A percentile compares a stretch with the other conserved stretches of the same genome.
phyloP scores from a whole-genome alignment of 208 protist genomes.

The Leishmania aethiopica region DNA sequence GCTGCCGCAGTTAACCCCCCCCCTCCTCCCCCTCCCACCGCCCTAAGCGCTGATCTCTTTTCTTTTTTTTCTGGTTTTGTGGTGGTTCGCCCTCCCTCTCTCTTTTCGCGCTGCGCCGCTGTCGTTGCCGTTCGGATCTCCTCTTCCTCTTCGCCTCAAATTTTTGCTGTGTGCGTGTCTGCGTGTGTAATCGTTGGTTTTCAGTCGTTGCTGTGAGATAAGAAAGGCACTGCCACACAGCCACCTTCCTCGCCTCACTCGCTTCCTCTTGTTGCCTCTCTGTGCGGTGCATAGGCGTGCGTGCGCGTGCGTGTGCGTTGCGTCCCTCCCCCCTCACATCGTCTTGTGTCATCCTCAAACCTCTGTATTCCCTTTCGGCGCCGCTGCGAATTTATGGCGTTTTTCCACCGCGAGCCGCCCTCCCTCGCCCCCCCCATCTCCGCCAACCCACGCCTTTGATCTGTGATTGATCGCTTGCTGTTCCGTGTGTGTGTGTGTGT shows the following conservation, averaged over 20 bases:
- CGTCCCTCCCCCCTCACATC: neutral
- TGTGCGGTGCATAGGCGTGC: neutral
- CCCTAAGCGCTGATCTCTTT: neutral
- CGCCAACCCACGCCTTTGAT: conserved; percentile 4
- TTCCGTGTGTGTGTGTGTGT: neutral
- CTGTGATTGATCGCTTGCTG: neutral
- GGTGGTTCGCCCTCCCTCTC: neutral
- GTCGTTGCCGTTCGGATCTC: neutral
- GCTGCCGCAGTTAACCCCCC: neutral
- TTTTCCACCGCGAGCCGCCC: neutral
- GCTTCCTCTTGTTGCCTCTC: conserved; percentile 8
- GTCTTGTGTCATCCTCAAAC: neutral
- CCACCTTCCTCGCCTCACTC: neutral
- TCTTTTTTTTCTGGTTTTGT: neutral
- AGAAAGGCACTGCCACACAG: neutral
- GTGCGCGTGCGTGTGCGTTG: neutral
- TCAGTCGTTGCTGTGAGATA: neutral
- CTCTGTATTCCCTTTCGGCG: neutral
- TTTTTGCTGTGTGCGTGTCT: neutral
- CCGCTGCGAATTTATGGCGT: neutral
- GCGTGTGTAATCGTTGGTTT: conserved; percentile 2
- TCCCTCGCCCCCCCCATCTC: neutral
- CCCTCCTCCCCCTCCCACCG: neutral
- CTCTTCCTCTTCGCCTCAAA: neutral
- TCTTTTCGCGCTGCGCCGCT: neutral